These are phyloP conservation scores for Multifurca ochricompacta DNA, from an alignment of 768 basidiomycete genomes.

Conservation along the genomic window DNA sequence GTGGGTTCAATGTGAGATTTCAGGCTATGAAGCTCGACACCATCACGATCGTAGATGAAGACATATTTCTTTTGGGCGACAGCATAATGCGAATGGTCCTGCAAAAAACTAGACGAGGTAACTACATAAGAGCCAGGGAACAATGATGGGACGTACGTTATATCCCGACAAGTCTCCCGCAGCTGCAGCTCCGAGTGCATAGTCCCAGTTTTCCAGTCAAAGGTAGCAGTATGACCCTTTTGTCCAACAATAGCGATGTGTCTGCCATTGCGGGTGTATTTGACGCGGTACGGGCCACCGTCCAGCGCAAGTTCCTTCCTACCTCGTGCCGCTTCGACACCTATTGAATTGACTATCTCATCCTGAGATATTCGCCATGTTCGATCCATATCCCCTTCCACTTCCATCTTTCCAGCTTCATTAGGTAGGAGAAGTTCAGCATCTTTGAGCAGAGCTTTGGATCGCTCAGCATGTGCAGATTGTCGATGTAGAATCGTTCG, in stretches of 20 bases:
- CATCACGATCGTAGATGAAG: constrained; percentile 91
- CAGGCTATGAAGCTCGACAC: constrained; percentile 84
- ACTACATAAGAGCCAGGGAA: not conserved
- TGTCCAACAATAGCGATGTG: constrained; percentile 81
- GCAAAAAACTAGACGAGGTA: constrained; percentile 59
- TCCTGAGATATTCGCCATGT: constrained; percentile 86
- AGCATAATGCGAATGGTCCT: constrained; percentile 88
- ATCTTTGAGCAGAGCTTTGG: constrained; percentile 56
- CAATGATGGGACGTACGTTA: constrained; percentile 52
- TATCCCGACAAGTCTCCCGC: constrained; percentile 84
- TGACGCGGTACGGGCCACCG: constrained; percentile 74
- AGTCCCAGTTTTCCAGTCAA: constrained; percentile 86
- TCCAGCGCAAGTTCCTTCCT: constrained; percentile 75
- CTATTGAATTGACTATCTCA: constrained; percentile 60
- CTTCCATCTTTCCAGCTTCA: constrained; percentile 65
- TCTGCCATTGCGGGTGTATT: constrained; percentile 89
- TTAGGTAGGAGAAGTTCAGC: constrained; percentile 63
- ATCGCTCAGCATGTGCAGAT: constrained; percentile 52
- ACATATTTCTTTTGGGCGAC: constrained; percentile 95
- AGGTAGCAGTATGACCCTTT: constrained; percentile 82
- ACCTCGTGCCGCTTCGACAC: constrained; percentile 69
- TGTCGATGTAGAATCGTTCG: constrained; percentile 60
- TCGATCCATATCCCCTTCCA: constrained; percentile 72
- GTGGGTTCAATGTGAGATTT: constrained; percentile 85
- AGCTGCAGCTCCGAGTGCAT: constrained; percentile 85